A percentile compares a stretch with the other conserved stretches of the same genome.
phyloP scores from a whole-genome alignment of 129 eudicot genomes.

The Solidago caesia region DNA sequence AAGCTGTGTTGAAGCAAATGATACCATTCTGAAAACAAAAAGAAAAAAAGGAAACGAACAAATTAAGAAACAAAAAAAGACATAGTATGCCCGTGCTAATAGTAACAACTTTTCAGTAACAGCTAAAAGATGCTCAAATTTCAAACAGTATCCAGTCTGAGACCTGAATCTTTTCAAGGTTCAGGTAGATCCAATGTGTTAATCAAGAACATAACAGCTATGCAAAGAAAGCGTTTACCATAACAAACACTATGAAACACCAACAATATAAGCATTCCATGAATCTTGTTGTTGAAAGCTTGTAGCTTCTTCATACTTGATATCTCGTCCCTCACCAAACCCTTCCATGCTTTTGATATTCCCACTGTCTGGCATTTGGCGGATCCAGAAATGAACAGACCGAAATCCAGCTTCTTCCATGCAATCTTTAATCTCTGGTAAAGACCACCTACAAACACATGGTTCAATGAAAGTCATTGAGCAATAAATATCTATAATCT shows the following conservation, averaged over 20 bases:
- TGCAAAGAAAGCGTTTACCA: background rate
- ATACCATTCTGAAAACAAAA: conserved; percentile 4
- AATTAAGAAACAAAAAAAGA: background rate
- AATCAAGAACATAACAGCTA: conserved; percentile 9
- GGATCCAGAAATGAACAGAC: conserved; percentile 86
- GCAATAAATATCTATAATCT: conserved; percentile 3
- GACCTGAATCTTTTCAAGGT: background rate
- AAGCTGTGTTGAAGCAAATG: background rate
- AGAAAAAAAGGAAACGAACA: background rate
- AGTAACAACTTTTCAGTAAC: conserved; percentile 1
- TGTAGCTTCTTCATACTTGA: conserved; percentile 82
- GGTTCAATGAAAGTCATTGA: background rate
- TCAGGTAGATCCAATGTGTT: conserved; percentile 10
- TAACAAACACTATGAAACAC: conserved; percentile 49
- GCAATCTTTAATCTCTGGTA: conserved; percentile 95
- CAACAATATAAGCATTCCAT: conserved; percentile 94
- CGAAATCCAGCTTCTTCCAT: conserved; percentile 88
- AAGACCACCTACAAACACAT: conserved; percentile 67
- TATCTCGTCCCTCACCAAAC: conserved; percentile 57
- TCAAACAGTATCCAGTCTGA: conserved; percentile 1
- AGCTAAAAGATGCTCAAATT: background rate
- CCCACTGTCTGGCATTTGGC: conserved; percentile 81
- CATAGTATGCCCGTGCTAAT: background rate
- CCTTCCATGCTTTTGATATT: conserved; percentile 66
- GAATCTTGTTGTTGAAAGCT: conserved; percentile 93